Conservation (phyloP, 495 filamentous ascomycete species). For the Hypoxylon crocopeplum region DNA sequence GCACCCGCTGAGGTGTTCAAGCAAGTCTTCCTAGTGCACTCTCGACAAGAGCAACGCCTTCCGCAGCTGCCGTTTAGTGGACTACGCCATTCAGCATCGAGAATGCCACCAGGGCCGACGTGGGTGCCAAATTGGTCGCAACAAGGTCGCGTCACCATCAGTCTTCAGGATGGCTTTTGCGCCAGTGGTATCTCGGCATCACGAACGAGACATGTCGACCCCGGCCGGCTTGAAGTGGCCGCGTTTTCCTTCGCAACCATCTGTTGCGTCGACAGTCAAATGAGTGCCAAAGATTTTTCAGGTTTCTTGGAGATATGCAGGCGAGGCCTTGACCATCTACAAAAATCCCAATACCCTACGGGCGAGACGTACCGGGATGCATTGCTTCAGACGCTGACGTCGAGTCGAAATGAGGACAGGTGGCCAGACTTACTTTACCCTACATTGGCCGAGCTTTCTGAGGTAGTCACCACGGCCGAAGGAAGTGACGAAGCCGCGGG, state of each 20-base stretch:
- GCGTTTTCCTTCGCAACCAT: conserved; percentile 2
- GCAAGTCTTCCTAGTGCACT: conserved; percentile 5
- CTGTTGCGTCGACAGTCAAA: background rate
- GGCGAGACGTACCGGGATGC: conserved; percentile 10
- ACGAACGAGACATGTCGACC: background rate
- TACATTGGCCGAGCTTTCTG: no score
- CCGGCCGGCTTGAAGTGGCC: conserved; percentile 3
- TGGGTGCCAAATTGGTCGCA: conserved; percentile 30
- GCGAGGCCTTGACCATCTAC: background rate
- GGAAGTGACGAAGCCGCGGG: no score
- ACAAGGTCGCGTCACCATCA: background rate
- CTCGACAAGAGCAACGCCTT: background rate
- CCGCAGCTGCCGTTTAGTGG: conserved; percentile 5
- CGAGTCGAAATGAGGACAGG: no score
- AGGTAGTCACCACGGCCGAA: no score
- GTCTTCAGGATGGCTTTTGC: conserved; percentile 2
- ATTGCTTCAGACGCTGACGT: conserved; percentile 4
- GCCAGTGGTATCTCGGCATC: conserved; percentile 12
- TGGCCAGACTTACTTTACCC: no score
- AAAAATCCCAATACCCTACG: background rate
- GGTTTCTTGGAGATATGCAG: background rate
- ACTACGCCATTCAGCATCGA: background rate
- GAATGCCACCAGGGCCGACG: background rate
- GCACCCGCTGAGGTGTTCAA: background rate
- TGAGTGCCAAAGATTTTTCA: background rate